These are phyloP conservation scores for Boletus edulis DNA, from an alignment of 768 basidiomycete genomes.

Conservation along the genomic window DNA sequence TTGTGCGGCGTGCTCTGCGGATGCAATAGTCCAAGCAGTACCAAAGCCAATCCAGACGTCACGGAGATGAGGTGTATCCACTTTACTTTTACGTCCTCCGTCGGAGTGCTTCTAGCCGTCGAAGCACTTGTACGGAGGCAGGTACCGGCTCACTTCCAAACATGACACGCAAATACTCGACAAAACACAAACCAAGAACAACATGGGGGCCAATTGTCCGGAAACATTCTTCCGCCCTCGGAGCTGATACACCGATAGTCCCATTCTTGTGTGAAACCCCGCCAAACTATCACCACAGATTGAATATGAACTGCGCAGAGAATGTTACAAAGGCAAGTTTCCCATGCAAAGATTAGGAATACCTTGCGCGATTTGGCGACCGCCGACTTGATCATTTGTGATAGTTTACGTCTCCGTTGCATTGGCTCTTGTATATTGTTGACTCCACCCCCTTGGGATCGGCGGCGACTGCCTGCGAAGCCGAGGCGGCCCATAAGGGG, in stretches of 20 bases:
- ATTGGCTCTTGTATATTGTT: conserved; percentile 9
- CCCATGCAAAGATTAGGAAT: conserved; percentile 4
- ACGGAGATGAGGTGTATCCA: conserved; percentile 6
- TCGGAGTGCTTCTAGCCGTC: background rate
- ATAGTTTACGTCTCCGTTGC: conserved; percentile 13
- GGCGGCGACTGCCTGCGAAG: conserved; percentile 1
- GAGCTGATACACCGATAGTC: background rate
- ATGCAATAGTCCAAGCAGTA: conserved; percentile 22
- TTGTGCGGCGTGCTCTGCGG: conserved; percentile 14
- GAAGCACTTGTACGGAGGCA: conserved; percentile 9
- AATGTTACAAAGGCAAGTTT: conserved; percentile 22
- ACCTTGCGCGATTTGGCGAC: conserved; percentile 26
- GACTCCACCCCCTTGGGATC: background rate
- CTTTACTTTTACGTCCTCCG: conserved; percentile 7
- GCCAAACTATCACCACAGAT: conserved; percentile 17
- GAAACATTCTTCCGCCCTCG: conserved; percentile 1
- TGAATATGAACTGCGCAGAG: conserved; percentile 20
- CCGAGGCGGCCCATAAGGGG: conserved; percentile 5
- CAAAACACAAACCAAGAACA: conserved; percentile 17
- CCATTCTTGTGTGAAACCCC: conserved; percentile 2
- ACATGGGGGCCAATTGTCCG: conserved; percentile 9
- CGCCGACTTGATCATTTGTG: conserved; percentile 16
- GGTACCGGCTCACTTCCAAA: conserved; percentile 6
- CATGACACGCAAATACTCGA: conserved; percentile 23
- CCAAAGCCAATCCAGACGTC: conserved; percentile 13